Conservation (phyloP, 2,329 filamentous ascomycete species). For the Ascocoryne sarcoides region DNA sequence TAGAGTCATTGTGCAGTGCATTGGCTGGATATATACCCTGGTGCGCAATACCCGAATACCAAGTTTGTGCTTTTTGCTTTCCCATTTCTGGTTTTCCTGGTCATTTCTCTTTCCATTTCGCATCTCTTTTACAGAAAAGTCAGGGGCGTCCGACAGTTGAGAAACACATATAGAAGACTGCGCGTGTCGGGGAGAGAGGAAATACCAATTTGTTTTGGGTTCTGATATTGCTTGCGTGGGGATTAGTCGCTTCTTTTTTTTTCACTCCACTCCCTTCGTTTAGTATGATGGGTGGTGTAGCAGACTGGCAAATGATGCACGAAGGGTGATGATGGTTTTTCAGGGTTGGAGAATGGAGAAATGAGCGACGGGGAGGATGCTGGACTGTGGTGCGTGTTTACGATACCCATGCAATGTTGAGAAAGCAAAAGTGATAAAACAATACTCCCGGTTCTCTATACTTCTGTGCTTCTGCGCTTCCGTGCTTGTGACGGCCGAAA, state of each 20-base stretch:
- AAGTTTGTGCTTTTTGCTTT: constrained; percentile 24
- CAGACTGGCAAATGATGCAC: background rate
- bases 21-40: constrained; percentile 30
- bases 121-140: background rate
- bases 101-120: constrained; percentile 3
- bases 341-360: background rate
- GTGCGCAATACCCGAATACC: constrained; percentile 29
- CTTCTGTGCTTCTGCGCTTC: too few species aligned
- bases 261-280: constrained; percentile 1
- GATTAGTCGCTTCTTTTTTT: constrained; percentile 1
- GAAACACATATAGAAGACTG: constrained; percentile 4
- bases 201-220: constrained; percentile 3
- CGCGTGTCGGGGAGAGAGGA: constrained; percentile 1
- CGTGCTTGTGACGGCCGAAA: too few species aligned
- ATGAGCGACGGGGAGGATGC: background rate
- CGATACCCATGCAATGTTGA: background rate
- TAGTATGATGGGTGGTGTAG: background rate
- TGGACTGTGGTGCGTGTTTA: background rate
- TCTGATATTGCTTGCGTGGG: background rate
- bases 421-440: background rate
- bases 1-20: constrained; percentile 24
- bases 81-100: constrained; percentile 16
- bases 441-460: too few species aligned
- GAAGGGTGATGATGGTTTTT: background rate
- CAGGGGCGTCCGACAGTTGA: background rate